Conservation (phyloP, 78 protist species). For the Cavenderia fasciculata region DNA sequence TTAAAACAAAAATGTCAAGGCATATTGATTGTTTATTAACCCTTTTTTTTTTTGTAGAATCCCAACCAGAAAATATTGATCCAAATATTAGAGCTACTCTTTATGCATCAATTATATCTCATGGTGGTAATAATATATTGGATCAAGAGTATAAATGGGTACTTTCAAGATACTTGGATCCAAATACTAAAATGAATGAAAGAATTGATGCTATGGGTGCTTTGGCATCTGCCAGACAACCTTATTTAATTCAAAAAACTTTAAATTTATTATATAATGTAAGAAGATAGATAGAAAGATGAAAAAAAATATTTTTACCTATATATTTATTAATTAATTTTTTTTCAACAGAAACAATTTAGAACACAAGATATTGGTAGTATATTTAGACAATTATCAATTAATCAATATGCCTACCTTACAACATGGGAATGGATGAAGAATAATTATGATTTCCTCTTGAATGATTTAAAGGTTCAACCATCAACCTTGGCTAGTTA, state of each 20-base stretch:
- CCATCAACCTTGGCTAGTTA: slow-evolving; percentile 15
- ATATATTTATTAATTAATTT: neutral
- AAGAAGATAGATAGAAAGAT: neutral
- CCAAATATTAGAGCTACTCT: slow-evolving; percentile 1
- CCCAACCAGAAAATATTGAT: slow-evolving; percentile 21
- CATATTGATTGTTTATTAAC: too few relatives aligned
- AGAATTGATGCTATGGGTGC: slow-evolving; percentile 30
- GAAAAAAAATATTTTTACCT: neutral
- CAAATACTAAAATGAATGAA: slow-evolving; percentile 33
- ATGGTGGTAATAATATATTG: slow-evolving; percentile 30
- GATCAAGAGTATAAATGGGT: slow-evolving; percentile 72
- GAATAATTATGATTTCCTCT: neutral
- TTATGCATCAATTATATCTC: slow-evolving; percentile 21
- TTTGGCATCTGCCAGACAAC: slow-evolving; percentile 1
- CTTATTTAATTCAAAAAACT: slow-evolving; percentile 20
- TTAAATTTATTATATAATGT: slow-evolving; percentile 11
- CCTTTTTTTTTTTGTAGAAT: too few relatives aligned
- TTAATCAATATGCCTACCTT: neutral
- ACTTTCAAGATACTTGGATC: neutral
- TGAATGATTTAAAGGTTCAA: neutral
- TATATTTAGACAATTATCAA: neutral
- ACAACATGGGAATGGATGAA: slow-evolving; percentile 1
- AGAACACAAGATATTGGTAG: slow-evolving; percentile 14
- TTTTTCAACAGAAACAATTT: neutral
- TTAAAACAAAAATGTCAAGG: too few relatives aligned